Percentiles rank a stretch among this genome's conserved stretches.
phyloP scores from a whole-genome alignment of 306 rosid genomes.

The Sesbania bispinosa region DNA sequence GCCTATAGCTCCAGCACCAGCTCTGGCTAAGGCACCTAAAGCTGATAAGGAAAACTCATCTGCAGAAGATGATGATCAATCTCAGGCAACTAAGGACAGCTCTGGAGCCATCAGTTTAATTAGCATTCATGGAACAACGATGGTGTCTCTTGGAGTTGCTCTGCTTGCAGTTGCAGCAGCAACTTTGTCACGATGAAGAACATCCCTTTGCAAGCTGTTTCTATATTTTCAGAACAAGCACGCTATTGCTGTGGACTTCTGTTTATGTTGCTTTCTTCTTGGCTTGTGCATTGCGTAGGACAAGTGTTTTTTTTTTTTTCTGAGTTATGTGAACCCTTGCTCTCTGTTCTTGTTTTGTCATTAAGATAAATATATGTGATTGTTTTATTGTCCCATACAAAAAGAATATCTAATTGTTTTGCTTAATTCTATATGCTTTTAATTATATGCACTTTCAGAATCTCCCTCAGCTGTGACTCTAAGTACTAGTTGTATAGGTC shows the following conservation, averaged over 20 bases:
- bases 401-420: constrained; percentile 18
- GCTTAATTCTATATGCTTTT: not conserved
- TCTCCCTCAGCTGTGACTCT: not conserved
- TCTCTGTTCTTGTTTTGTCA: constrained; percentile 17
- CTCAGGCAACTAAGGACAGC: constrained; percentile 11
- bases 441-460: not conserved
- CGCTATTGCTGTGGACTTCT: constrained; percentile 6
- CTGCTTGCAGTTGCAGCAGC: constrained; percentile 10
- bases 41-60: constrained; percentile 41
- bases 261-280: constrained; percentile 18
- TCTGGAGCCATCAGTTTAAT: constrained; percentile 26
- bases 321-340: constrained; percentile 4
- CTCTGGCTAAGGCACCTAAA: constrained; percentile 37
- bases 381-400: constrained; percentile 11
- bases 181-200: not conserved
- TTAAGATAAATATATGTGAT: not conserved
- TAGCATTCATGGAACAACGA: not conserved
- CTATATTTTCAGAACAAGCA: constrained; percentile 4
- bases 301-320: constrained; percentile 11
- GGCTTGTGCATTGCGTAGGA: not conserved
- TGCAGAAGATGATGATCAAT: constrained; percentile 24
- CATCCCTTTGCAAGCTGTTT: not conserved
- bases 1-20: constrained; percentile 49
- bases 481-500: not conserved
- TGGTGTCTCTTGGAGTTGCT: constrained; percentile 28